These are phyloP conservation scores for Claviceps spartinae DNA, from an alignment of 2,329 filamentous ascomycete species.

Conservation along the genomic window DNA sequence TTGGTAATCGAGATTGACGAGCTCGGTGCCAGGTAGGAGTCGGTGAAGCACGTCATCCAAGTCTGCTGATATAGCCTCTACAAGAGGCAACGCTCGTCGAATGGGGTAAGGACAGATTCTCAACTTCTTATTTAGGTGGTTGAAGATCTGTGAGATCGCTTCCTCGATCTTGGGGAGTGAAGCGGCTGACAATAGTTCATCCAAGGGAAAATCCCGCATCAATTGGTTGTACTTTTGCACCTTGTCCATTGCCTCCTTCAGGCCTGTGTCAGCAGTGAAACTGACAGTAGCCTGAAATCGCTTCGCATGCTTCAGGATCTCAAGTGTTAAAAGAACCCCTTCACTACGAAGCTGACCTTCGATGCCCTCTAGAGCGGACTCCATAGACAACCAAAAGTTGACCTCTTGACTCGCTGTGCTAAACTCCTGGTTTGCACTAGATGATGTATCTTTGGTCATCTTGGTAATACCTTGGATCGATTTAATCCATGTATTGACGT, in stretches of 20 bases:
- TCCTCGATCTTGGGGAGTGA: constrained; percentile 81
- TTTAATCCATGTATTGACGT: constrained; percentile 96
- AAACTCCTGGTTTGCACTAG: constrained; percentile 39
- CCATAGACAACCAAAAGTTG: constrained; percentile 98
- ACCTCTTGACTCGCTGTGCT: constrained; percentile 88
- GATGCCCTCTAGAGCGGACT: constrained; percentile 81
- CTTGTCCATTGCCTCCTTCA: constrained; percentile 91
- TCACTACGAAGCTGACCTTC: constrained; percentile 79
- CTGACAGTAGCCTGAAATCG: constrained; percentile 95
- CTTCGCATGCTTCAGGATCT: constrained; percentile 92
- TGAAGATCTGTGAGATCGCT: constrained; percentile 78
- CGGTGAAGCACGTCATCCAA: constrained; percentile 76
- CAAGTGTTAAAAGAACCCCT: constrained; percentile 79
- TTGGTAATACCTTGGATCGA: constrained; percentile 95
- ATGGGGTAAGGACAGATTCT: constrained; percentile 94
- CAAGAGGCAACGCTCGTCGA: constrained; percentile 77
- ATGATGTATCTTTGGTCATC: constrained; percentile 69
- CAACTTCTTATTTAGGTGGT: constrained; percentile 93
- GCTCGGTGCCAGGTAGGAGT: constrained; percentile 68
- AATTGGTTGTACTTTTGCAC: constrained; percentile 98
- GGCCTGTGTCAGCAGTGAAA: constrained; percentile 86
- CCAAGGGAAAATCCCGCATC: constrained; percentile 94
- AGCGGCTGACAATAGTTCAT: constrained; percentile 86
- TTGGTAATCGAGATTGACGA: constrained; percentile 84
- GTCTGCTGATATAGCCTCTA: constrained; percentile 91